phyloP scores from a whole-genome alignment of 192 early-diverging fungal species.

The Glomus cerebriforme region DNA sequence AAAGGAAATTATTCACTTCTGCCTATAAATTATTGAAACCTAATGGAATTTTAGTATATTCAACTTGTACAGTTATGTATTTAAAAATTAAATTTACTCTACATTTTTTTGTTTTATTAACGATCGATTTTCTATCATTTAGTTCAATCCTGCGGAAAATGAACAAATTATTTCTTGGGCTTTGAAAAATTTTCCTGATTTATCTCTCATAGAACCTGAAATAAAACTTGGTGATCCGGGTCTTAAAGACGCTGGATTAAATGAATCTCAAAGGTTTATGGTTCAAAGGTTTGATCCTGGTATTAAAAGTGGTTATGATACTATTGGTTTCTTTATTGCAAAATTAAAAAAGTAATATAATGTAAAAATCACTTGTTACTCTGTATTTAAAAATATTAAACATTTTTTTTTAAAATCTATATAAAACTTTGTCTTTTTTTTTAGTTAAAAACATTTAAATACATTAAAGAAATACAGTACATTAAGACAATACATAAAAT shows the following conservation, averaged over 20 bases:
- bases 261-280: background rate
- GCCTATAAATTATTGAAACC: conserved; percentile 16
- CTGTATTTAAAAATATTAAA: no score
- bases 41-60: conserved; percentile 26
- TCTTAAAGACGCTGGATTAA: background rate
- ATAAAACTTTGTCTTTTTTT: no score
- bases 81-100: background rate
- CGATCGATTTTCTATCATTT: no score
- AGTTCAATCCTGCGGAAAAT: conserved; percentile 31
- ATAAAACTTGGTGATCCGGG: conserved; percentile 13
- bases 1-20: conserved; percentile 5
- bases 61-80: conserved; percentile 28
- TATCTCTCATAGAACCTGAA: conserved; percentile 16
- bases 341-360: conserved; percentile 20
- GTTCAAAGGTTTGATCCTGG: conserved; percentile 33
- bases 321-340: conserved; percentile 32
- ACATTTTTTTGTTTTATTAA: no score
- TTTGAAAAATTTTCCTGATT: background rate
- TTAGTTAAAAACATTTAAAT: no score
- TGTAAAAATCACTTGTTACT: background rate
- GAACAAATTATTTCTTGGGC: conserved; percentile 14
- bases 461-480: no score
- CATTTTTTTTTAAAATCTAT: no score
- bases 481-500: no score
- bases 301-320: background rate